Evolutionary conservation across 345 rosid genomes (phyloP).

Genomic region (Salix exigua): DNA sequence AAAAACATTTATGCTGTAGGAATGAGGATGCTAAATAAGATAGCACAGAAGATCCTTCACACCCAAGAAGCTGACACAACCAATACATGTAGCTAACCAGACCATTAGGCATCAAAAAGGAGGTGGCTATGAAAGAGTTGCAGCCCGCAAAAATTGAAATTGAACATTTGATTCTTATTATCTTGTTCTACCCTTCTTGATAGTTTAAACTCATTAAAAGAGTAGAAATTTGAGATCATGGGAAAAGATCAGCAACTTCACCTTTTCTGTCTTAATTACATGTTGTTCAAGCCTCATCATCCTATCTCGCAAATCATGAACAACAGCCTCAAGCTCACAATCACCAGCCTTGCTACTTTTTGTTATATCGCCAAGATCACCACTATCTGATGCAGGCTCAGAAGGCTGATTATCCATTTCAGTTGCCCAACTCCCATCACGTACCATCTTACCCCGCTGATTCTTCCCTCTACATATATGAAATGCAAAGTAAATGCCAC

Average conservation of each 20-base stretch:
- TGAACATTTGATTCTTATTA: not conserved
- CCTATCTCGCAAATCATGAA: constrained; percentile 30
- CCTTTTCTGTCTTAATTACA: constrained; percentile 36
- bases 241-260: constrained; percentile 25
- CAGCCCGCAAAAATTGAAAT: not conserved
- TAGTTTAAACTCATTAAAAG: not conserved
- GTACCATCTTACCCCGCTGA: constrained; percentile 39
- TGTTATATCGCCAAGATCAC: constrained; percentile 40
- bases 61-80: not conserved
- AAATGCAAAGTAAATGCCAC: not conserved
- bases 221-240: not conserved
- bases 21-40: not conserved
- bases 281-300: constrained; percentile 35
- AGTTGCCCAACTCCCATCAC: constrained; percentile 39
- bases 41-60: not conserved
- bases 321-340: constrained; percentile 34
- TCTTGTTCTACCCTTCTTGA: not conserved
- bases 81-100: not conserved
- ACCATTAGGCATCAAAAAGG: not conserved
- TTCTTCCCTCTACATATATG: constrained; percentile 29
- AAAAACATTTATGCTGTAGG: not conserved
- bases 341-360: constrained; percentile 44
- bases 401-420: constrained; percentile 46
- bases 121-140: not conserved
- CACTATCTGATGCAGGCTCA: constrained; percentile 36